Base-by-base conservation (phyloP, 305 asterid species). In the Fraxinus dipetala region DNA sequence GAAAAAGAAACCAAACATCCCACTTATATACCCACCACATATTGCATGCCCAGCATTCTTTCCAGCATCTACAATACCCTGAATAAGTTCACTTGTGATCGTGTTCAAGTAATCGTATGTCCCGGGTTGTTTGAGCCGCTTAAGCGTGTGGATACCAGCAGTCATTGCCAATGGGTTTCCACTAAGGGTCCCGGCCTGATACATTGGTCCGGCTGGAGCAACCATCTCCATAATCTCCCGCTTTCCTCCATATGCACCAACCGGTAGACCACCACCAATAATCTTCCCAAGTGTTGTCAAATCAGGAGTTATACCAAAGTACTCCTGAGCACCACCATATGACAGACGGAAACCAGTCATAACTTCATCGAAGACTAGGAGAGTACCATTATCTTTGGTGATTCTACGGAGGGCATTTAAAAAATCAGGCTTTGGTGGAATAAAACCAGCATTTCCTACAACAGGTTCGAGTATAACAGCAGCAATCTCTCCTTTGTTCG, bases 141-240 rank as follows among this genome's bases (percentile, higher is more conserved):
- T 91, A 18, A 96, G 98, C 5, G 99, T 96, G 88, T 93, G 97
- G 82, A 96, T 94, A 56, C 99, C 99, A 11, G 99, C 99, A 67
- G 99, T 93, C 99, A 96, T 96, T 78, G 99, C 99, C 87, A 96
- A 81, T 1, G 99, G 99, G 89, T 96, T 96, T 59, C 99, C 99
- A 75, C 98, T 93, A 0, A 96, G 88, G 2, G 99, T 96, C 81
- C 99, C 99, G 0, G 99, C 98, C 76, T 96, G 99, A 80, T 96
- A 96, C 98, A 96, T 89, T 4, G 98, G 98, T 73, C 98, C 98
- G 3, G 99, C 92, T 22, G 99, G 99, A 9, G 99, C 99, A 78
- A 94, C 99, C 97, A 94, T 92, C 90, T 96, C 96, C 99, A 96
- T 96, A 35, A 96, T 96, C 65, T 94, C 99, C 81, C 96, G 86